Evolutionary conservation across 148 eudicot species (phyloP).

Genomic region (Heliosperma pusillum): DNA sequence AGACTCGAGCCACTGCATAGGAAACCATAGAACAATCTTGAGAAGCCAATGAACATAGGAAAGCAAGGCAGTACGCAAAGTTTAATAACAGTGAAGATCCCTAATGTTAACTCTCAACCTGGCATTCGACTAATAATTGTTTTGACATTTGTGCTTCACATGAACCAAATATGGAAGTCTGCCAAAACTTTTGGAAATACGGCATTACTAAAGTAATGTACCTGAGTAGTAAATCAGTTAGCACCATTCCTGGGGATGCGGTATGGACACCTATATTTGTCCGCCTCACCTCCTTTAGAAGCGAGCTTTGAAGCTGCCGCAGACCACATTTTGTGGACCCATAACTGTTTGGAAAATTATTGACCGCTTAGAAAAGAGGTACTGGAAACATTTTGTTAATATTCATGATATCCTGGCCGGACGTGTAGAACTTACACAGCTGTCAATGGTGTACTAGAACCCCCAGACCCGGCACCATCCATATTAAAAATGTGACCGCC

Average conservation of each 20-base stretch:
- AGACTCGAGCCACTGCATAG: conserved; percentile 84
- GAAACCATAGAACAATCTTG: conserved; percentile 5
- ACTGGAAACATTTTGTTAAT: neutral
- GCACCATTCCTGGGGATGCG: conserved; percentile 99
- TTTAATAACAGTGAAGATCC: too few relatives aligned
- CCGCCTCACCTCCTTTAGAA: conserved; percentile 68
- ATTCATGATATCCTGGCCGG: neutral
- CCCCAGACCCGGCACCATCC: conserved; percentile 99
- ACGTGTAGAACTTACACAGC: conserved; percentile 71
- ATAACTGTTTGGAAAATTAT: conserved; percentile 46
- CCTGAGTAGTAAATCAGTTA: conserved; percentile 91
- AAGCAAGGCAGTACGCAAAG: neutral
- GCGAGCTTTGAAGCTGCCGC: conserved; percentile 88
- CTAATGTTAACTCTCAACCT: too few relatives aligned
- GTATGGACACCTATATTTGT: conserved; percentile 87
- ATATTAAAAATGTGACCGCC: conserved; percentile 95
- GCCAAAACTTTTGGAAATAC: too few relatives aligned
- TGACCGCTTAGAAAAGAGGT: conserved; percentile 11
- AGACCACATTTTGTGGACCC: conserved; percentile 99
- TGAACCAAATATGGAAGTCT: too few relatives aligned
- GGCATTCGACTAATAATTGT: too few relatives aligned
- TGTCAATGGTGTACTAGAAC: conserved; percentile 97
- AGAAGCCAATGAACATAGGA: neutral
- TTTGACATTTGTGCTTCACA: neutral
- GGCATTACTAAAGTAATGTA: conserved; percentile 18